Percentiles rank a stretch among this genome's conserved stretches.
phyloP scores from a whole-genome alignment of 73 alveolate genomes.

The Paramecium bursaria region DNA sequence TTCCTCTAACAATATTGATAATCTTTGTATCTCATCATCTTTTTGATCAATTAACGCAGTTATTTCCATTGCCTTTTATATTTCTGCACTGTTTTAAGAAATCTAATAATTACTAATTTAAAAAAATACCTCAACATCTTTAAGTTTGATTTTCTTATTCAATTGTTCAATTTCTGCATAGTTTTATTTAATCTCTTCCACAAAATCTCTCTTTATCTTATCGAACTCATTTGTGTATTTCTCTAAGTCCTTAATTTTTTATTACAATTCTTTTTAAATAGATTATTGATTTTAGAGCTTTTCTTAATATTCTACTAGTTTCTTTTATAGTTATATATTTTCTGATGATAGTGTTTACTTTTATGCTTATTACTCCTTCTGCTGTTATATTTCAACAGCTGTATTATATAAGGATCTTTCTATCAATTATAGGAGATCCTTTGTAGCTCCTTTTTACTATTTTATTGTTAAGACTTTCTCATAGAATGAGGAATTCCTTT shows the following conservation, averaged over 20 bases:
- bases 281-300: too few species aligned
- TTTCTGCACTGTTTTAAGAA: neutral
- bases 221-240: conserved; percentile 36
- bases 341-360: conserved; percentile 5
- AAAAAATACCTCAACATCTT: conserved; percentile 32
- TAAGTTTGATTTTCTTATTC: neutral
- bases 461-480: neutral
- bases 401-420: conserved; percentile 37
- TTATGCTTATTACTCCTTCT: neutral
- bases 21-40: conserved; percentile 34
- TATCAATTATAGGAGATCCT: conserved; percentile 15
- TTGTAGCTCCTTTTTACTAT: neutral
- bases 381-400: neutral
- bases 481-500: conserved; percentile 11
- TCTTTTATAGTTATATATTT: conserved; percentile 4
- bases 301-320: conserved; percentile 21
- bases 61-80: neutral
- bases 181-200: conserved; percentile 44
- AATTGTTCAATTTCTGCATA: conserved; percentile 20
- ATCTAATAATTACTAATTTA: neutral
- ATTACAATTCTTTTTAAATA: conserved; percentile 24
- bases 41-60: neutral
- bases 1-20: conserved; percentile 33
- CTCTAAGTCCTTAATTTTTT: neutral
- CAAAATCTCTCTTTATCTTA: conserved; percentile 54